phyloP scores from a whole-genome alignment of 352 stramenopile genomes.

The Globisporangium mamillatum region DNA sequence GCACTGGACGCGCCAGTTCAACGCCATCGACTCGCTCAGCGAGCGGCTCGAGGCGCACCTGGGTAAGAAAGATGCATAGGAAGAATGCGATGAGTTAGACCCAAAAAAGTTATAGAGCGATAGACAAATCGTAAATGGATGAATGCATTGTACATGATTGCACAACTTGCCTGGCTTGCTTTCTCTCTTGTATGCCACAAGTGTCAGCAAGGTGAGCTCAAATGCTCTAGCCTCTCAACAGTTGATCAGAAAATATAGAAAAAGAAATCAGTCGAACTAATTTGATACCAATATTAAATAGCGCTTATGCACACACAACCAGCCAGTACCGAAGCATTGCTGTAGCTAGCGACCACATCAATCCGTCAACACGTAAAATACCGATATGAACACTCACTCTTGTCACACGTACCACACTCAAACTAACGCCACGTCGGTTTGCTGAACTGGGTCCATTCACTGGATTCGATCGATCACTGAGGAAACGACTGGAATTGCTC shows the following conservation, averaged over 20 bases:
- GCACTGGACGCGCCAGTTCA: constrained; percentile 94
- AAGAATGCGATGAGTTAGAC: background rate
- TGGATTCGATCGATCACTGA: background rate
- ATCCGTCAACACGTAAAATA: background rate
- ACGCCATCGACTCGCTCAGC: constrained; percentile 90
- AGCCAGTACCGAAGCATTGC: background rate
- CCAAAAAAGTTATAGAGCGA: background rate
- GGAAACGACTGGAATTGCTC: background rate
- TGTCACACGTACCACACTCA: background rate
- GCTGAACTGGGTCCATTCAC: background rate
- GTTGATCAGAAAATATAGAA: background rate
- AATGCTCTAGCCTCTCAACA: background rate
- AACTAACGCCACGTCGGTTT: background rate
- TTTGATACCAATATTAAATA: background rate
- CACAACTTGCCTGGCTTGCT: background rate
- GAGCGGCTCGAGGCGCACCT: constrained; percentile 47
- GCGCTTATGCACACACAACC: background rate
- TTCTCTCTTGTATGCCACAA: background rate
- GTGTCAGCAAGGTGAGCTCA: background rate
- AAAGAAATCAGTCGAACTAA: background rate
- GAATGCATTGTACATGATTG: background rate
- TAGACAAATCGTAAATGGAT: constrained; percentile 1
- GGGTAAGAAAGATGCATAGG: constrained; percentile 50
- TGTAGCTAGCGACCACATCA: background rate
- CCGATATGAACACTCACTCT: background rate